Evolutionary conservation across 2,329 filamentous ascomycete genomes (phyloP), one percentile per base, ranked within the genome.

Genomic region (Periconia sp.): DNA sequence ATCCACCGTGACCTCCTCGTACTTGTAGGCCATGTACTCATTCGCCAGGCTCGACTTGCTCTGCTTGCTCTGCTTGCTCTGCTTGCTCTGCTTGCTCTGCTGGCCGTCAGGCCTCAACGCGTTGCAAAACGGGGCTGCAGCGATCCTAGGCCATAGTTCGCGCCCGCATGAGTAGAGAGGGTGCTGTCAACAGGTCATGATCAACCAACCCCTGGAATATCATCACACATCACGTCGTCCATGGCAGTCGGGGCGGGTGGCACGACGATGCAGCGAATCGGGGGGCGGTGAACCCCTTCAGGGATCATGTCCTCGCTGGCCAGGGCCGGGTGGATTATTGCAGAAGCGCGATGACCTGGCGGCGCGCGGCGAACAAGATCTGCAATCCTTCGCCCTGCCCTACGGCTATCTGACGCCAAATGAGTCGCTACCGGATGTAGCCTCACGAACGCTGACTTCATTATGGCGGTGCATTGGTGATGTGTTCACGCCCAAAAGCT

Each of bases 331-430:
- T 63, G 65, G 61, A 37, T 17, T 58, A 63, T 58, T 65, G 56
- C 63, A 66, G 62, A 68, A 69, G 71, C 67, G 66, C 63, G 66
- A 71, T 71, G 69, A 74, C 68, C 61, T 74, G 71, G 71, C 68
- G 61, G 58, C 53, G 58, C 59, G 66, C 66, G 59, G 68, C 66
- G 69, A 70, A 71, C 65, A 70, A 73, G 71, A 73, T 74, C 70
- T 71, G 68, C 71, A 71, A 68, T 66, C 62, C 64, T 66, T 65
- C 63, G 64, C 65, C 63, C 65, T 68, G 63, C 62, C 65, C 60
- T 64, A 61, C 69, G 65, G 47, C 56, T 66, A 67, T 68, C 66
- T 67, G 61, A 66, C 64, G 66, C 66, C 68, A 66, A 59, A 59
- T 68, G 6, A 14, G 33, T 37, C 66, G 65, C 64, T 69, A 71